These are phyloP conservation scores for Fraxinus angustifolia DNA, from an alignment of 305 asterid species.

Conservation along the genomic window DNA sequence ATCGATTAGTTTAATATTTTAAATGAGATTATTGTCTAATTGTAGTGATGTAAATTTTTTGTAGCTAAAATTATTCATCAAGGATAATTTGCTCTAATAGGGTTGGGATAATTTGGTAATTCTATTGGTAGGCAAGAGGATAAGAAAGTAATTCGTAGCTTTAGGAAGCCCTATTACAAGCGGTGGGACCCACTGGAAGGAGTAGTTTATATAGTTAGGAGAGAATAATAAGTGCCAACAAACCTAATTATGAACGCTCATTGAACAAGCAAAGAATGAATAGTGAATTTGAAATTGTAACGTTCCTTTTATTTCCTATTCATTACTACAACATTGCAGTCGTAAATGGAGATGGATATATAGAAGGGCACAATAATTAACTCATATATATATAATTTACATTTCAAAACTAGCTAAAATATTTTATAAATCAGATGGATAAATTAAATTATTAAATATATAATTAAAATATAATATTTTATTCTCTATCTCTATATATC, in stretches of 20 bases:
- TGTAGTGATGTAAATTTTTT: not conserved
- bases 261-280: not conserved
- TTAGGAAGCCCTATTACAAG: constrained; percentile 44
- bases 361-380: too few species aligned
- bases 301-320: not conserved
- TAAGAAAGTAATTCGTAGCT: constrained; percentile 35
- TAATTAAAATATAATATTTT: too few species aligned
- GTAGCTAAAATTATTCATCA: too few species aligned
- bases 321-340: not conserved
- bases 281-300: not conserved
- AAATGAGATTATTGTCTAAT: not conserved
- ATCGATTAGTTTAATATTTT: not conserved
- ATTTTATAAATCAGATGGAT: too few species aligned
- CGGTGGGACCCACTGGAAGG: constrained; percentile 50
- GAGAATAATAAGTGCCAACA: constrained; percentile 11
- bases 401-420: too few species aligned
- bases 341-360: not conserved
- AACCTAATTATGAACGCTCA: not conserved
- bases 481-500: too few species aligned
- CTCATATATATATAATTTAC: too few species aligned
- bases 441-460: too few species aligned
- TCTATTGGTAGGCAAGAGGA: constrained; percentile 41
- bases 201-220: constrained; percentile 32
- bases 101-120: not conserved
- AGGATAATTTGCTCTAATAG: too few species aligned